Conservation (phyloP, 2,329 filamentous ascomycete genomes). For the Colletotrichum tropicicola region DNA sequence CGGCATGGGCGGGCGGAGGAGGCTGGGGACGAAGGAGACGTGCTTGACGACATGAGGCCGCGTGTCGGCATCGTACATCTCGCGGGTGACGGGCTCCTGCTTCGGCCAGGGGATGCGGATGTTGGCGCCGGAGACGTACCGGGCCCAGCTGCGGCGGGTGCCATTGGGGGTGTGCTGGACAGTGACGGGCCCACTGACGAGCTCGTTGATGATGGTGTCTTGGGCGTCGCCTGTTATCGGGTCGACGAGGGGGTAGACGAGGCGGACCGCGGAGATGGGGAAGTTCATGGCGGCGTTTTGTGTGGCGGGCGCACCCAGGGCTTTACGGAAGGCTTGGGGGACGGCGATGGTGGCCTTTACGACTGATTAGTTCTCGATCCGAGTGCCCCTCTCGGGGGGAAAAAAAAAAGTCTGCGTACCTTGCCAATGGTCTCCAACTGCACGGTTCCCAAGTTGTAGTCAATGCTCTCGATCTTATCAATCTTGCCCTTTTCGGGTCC, state of each 20-base stretch:
- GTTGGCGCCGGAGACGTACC: conserved; percentile 76
- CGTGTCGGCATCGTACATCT: conserved; percentile 75
- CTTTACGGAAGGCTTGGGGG: conserved; percentile 47
- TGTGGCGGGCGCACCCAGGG: conserved; percentile 46
- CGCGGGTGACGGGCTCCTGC: conserved; percentile 52
- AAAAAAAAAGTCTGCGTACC: no score
- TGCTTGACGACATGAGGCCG: conserved; percentile 78
- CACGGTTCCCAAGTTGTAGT: conserved; percentile 63
- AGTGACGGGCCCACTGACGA: conserved; percentile 62
- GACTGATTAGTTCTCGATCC: neutral
- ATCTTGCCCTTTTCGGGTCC: conserved; percentile 87
- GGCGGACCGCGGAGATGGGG: conserved; percentile 77
- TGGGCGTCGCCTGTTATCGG: conserved; percentile 68
- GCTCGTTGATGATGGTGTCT: conserved; percentile 81
- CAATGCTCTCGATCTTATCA: conserved; percentile 71
- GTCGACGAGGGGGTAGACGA: conserved; percentile 80
- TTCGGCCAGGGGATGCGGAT: conserved; percentile 80
- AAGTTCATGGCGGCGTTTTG: conserved; percentile 66
- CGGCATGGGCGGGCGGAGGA: conserved; percentile 83
- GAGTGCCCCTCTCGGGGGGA: no score
- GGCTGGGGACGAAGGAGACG: conserved; percentile 77
- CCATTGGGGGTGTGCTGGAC: neutral
- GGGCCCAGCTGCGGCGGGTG: conserved; percentile 32
- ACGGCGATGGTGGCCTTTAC: conserved; percentile 48
- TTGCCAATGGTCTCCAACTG: conserved; percentile 69